Evolutionary conservation across 2,329 filamentous ascomycete genomes (phyloP), one percentile per base, ranked within the genome.

Genomic region (Boeremia lycopersici): DNA sequence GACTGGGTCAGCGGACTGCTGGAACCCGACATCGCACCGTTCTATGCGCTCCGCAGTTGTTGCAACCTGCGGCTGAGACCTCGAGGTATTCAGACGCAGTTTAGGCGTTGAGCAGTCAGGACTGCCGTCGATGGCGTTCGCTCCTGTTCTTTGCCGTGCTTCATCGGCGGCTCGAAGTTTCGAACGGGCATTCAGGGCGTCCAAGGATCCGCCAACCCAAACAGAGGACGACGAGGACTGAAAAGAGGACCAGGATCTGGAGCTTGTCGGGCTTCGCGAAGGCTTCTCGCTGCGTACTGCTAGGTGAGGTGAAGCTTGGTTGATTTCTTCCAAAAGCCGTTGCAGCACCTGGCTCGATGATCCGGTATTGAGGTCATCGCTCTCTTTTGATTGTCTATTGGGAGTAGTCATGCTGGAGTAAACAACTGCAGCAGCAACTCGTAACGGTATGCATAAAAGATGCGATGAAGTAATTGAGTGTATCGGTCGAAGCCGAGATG

Each of bases 241-340:
- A 30, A 54, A 54, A 28, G 57, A 52, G 1, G 48, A 49, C n/a
- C 48, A 35, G 0, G 53, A 47, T 1, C 41, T 55, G 10, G 35
- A 25, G 6, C 36, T 43, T 6, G 25, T 25, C 29, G 15, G 10
- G 23, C 40, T 39, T 30, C 38, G 41, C 2, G 49, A 43, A 26
- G 53, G 41, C 11, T 13, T 45, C 10, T 23, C 15, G 5, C 41
- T 36, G 13, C 10, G 44, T 6, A 36, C 23, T 13, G 29, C 26
- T 6, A 26, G 50, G 38, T 17, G 3, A 15, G 42, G 33, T 26
- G 31, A 28, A 17, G 36, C 13, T 30, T 55, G 56, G 28, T 60
- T 64, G 53, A 73, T 67, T 33, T 71, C 67, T 15, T 69, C 60
- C 13, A 73, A 61, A 6, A 74, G 61, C 17, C 62, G 54, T 28